phyloP scores from a whole-genome alignment of 2,329 filamentous ascomycete species.

The Nothopassalora personata region DNA sequence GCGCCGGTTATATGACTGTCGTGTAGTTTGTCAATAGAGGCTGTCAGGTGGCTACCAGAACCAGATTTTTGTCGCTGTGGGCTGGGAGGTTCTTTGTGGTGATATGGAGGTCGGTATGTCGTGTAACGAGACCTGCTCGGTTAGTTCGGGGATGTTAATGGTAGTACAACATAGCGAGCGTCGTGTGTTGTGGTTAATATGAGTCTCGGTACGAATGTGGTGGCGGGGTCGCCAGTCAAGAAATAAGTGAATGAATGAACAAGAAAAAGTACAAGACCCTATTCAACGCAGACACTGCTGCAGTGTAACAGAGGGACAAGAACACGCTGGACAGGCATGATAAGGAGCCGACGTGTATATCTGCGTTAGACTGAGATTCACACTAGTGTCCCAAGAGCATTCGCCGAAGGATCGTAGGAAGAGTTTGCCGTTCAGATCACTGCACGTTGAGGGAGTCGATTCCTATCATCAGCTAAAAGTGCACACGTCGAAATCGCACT shows the following conservation, averaged over 20 bases:
- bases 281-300: not conserved
- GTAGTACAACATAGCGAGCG: not conserved
- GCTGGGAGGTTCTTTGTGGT: not conserved
- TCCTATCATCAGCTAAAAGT: not conserved
- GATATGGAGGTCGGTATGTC: not conserved
- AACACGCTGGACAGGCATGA: not conserved
- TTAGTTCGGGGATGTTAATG: not conserved
- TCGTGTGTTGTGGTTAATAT: not conserved
- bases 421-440: not conserved
- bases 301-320: not conserved
- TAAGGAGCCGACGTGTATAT: not conserved
- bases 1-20: not conserved
- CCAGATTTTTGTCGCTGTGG: not conserved
- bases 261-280: not conserved
- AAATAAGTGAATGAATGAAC: not conserved
- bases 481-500: not conserved
- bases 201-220: not conserved
- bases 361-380: not conserved
- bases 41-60: not conserved
- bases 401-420: not conserved
- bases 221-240: not conserved
- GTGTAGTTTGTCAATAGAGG: not conserved
- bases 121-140: not conserved
- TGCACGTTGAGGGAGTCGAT: not conserved
- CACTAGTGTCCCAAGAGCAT: not conserved